Conservation (phyloP, 345 rosid species). For the Pistacia atlantica region DNA sequence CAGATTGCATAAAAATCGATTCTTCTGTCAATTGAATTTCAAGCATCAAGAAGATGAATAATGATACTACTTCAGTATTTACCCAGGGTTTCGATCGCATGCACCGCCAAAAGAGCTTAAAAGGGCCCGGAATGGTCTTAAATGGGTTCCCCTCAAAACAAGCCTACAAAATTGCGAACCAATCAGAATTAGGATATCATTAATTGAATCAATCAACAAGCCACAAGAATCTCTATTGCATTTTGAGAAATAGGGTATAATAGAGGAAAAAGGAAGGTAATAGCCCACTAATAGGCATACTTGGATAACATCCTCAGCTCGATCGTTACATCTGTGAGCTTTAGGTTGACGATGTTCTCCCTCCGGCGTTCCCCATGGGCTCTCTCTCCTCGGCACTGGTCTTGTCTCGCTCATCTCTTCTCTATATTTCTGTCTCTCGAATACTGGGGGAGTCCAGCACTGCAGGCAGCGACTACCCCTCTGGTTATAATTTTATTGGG, state of each 20-base stretch:
- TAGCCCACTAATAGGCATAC: conserved; percentile 27
- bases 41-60: conserved; percentile 1
- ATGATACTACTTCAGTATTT: conserved; percentile 22
- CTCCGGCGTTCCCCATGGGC: conserved; percentile 87
- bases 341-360: conserved; percentile 80
- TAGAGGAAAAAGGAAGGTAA: not conserved
- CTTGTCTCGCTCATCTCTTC: conserved; percentile 73
- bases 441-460: too few species aligned
- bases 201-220: not conserved
- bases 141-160: conserved; percentile 97
- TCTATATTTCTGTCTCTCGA: not conserved
- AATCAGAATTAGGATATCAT: not conserved
- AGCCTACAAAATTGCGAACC: conserved; percentile 51
- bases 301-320: conserved; percentile 88
- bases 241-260: not conserved
- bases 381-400: conserved; percentile 91
- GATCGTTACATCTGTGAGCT: conserved; percentile 94
- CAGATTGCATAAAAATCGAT: not conserved
- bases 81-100: conserved; percentile 99
- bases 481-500: too few species aligned
- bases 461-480: too few species aligned
- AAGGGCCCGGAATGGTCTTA: conserved; percentile 97
- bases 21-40: conserved; percentile 4
- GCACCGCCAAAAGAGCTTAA: conserved; percentile 87
- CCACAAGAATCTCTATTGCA: not conserved